phyloP scores from a whole-genome alignment of 2,329 filamentous ascomycete species.

The Lachnellula arida region DNA sequence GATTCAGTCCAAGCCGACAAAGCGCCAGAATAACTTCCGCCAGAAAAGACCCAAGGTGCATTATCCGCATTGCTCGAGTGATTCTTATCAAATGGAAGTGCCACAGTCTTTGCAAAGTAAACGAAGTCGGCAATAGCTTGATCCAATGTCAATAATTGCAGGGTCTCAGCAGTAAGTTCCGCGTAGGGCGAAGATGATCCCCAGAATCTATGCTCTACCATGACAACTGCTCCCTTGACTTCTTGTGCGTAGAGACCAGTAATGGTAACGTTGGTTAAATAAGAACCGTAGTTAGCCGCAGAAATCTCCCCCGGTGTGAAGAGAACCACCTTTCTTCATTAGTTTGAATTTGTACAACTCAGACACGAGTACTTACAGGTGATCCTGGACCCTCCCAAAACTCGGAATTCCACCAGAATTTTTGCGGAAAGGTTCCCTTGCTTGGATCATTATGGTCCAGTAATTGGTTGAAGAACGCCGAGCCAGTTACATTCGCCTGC shows the following conservation, averaged over 20 bases:
- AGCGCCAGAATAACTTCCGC: slow-evolving; percentile 53
- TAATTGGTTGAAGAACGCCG: slow-evolving; percentile 39
- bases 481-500: slow-evolving; percentile 18
- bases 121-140: slow-evolving; percentile 50
- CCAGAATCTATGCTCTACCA: slow-evolving; percentile 57
- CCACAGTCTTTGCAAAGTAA: slow-evolving; percentile 48
- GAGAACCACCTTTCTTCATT: slow-evolving; percentile 38
- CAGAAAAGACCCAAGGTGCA: slow-evolving; percentile 52
- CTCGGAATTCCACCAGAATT: slow-evolving; percentile 48
- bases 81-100: slow-evolving; percentile 49
- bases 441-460: slow-evolving; percentile 54
- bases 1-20: slow-evolving; percentile 52
- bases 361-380: slow-evolving; percentile 37
- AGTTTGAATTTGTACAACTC: background rate
- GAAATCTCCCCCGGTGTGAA: slow-evolving; percentile 50
- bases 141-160: slow-evolving; percentile 50
- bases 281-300: slow-evolving; percentile 43
- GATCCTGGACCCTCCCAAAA: slow-evolving; percentile 51
- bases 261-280: slow-evolving; percentile 45
- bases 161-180: slow-evolving; percentile 45
- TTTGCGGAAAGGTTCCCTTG: slow-evolving; percentile 51
- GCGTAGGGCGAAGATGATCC: slow-evolving; percentile 50
- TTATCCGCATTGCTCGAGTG: slow-evolving; percentile 44
- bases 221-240: slow-evolving; percentile 48
- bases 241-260: slow-evolving; percentile 48